Evolutionary conservation across 805 yeast genomes (phyloP), one percentile per base, ranked within the genome.

Genomic region (Vanderwaltozyma polyspora): DNA sequence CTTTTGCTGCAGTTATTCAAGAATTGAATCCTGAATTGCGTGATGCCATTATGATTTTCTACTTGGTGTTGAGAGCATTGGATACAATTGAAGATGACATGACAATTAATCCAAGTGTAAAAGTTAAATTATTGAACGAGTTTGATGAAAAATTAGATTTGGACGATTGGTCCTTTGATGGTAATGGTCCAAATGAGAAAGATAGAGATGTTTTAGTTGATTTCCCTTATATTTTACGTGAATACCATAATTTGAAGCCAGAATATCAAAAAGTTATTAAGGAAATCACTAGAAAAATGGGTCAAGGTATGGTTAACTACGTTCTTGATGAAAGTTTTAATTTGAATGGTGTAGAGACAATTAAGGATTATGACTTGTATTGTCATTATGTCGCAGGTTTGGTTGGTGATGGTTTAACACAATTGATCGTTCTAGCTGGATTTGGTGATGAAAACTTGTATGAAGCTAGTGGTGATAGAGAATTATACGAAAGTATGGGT

Each of bases 311-410:
- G 98, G 97, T 97, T 22, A 86, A 84, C 52, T 91, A 87, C 60
- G 76, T 82, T 35, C 64, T 70, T 48, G 76, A 79, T 51, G 91
- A 80, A 33, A 70, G 78, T 42, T 83, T 83, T 63, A 85, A 84
- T 56, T 55, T 70, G 44, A 74, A 74, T 41, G 97, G 97, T 2
- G 77, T 91, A 31, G 64, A 64, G 32, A 84, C 95, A 1, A 56
- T 82, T 29, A 66, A 70, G 40, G 97, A 86, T 52, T 91, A 81
- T 55, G 87, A 91, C 55, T 66, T 79, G 41, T 91, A 91, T 65
- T 91, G 99, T 61, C 87, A 87, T 61, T 84, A 87, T 52, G 99
- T 91, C 39, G 98, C 99, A 2, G 99, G 98, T 2, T 67, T 91
- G 34, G 97, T 91, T 27, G 98, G 99, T 37, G 95, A 86, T 52